Conservation (phyloP, 2,329 filamentous ascomycete species). For the Exutisphaerella laricina region DNA sequence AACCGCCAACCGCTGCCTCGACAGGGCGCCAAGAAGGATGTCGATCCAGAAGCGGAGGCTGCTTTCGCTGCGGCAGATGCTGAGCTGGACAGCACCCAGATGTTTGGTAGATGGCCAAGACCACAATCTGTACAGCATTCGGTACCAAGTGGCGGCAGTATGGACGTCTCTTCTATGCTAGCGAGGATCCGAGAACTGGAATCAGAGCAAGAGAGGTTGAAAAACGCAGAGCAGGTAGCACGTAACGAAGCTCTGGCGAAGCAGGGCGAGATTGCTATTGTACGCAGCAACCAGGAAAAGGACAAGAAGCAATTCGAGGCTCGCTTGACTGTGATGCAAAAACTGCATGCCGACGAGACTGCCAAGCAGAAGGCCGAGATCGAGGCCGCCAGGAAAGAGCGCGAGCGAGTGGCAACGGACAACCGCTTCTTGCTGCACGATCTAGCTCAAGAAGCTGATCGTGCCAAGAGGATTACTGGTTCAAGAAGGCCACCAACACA, state of each 20-base stretch:
- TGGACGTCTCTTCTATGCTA: conserved; percentile 34
- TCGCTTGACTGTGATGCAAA: conserved; percentile 57
- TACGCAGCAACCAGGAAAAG: conserved; percentile 65
- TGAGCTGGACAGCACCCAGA: conserved; percentile 27
- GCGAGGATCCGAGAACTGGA: conserved; percentile 43
- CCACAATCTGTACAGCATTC: conserved; percentile 7
- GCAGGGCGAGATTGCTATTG: conserved; percentile 66
- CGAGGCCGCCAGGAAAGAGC: conserved; percentile 59
- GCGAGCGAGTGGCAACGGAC: conserved; percentile 62
- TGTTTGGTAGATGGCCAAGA: conserved; percentile 22
- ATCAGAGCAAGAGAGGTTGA: conserved; percentile 38
- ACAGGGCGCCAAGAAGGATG: conserved; percentile 10
- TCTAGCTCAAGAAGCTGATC: conserved; percentile 55
- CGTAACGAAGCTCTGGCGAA: conserved; percentile 54
- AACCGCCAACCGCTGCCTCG: conserved; percentile 4
- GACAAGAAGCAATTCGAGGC: conserved; percentile 57
- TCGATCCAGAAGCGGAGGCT: conserved; percentile 28
- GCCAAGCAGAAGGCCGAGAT: conserved; percentile 59
- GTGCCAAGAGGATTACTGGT: conserved; percentile 43
- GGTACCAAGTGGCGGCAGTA: conserved; percentile 6
- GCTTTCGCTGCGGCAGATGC: conserved; percentile 32
- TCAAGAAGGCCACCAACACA: conserved; percentile 13
- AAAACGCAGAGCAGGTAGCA: conserved; percentile 38
- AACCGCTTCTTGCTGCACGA: conserved; percentile 69
- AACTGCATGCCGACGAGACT: conserved; percentile 58